phyloP scores from a whole-genome alignment of 768 basidiomycete genomes.

The Boletus coccyginus region DNA sequence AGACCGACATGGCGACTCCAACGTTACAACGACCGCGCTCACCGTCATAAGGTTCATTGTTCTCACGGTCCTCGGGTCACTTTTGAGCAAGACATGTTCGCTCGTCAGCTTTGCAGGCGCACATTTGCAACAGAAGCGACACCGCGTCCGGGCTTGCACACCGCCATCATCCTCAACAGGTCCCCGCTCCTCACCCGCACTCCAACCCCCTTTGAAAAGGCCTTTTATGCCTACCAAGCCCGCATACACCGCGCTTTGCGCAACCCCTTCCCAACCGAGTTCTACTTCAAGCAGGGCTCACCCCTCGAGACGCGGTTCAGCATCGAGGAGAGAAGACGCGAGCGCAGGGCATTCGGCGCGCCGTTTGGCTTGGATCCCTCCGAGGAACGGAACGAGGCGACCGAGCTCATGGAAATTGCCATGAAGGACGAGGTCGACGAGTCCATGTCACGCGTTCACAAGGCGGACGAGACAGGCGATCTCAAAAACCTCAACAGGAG shows the following conservation, averaged over 20 bases:
- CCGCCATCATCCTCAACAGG: slow-evolving; percentile 75
- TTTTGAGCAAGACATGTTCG: slow-evolving; percentile 8
- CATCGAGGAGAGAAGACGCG: slow-evolving; percentile 69
- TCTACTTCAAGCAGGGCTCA: slow-evolving; percentile 93
- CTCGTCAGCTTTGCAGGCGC: slow-evolving; percentile 26
- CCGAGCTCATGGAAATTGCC: slow-evolving; percentile 57
- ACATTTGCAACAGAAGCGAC: slow-evolving; percentile 43
- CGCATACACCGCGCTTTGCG: slow-evolving; percentile 82
- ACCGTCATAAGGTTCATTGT: slow-evolving; percentile 18
- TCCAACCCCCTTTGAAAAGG: slow-evolving; percentile 69
- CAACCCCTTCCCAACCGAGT: slow-evolving; percentile 84
- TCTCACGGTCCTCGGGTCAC: slow-evolving; percentile 29
- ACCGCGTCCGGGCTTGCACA: slow-evolving; percentile 42
- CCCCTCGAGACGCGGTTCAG: slow-evolving; percentile 79
- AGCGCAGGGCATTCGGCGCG: slow-evolving; percentile 70
- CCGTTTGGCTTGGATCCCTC: slow-evolving; percentile 47
- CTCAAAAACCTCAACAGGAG: slow-evolving; percentile 75
- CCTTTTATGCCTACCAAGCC: slow-evolving; percentile 81
- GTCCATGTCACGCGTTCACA: slow-evolving; percentile 57
- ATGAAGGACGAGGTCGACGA: slow-evolving; percentile 61
- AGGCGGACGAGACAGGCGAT: slow-evolving; percentile 60
- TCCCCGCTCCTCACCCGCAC: slow-evolving; percentile 73
- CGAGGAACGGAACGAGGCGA: slow-evolving; percentile 42
- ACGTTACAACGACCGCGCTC: neutral
- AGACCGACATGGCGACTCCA: slow-evolving; percentile 56